These are phyloP conservation scores for Bertia moriformis DNA, from an alignment of 2,329 filamentous ascomycete species.

Conservation along the genomic window DNA sequence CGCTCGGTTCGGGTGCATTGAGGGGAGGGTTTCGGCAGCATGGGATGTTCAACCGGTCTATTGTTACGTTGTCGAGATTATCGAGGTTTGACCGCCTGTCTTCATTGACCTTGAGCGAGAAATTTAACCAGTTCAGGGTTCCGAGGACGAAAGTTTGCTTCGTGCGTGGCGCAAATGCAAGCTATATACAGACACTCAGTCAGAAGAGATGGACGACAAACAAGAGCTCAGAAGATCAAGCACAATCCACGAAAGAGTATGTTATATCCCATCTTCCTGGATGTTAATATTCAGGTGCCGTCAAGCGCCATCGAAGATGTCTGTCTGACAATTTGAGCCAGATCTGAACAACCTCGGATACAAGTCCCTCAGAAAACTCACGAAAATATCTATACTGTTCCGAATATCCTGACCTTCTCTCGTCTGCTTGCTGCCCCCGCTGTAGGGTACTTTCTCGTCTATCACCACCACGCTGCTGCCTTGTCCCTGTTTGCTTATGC, in stretches of 20 bases:
- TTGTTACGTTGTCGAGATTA: too few relatives aligned
- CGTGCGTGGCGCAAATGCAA: too few relatives aligned
- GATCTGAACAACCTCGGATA: too few relatives aligned
- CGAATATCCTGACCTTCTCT: conserved; percentile 80
- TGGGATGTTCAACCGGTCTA: too few relatives aligned
- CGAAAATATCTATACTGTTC: conserved; percentile 95
- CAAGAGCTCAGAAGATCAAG: background rate
- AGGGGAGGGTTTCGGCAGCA: too few relatives aligned
- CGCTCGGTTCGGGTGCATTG: too few relatives aligned
- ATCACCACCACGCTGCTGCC: conserved; percentile 66
- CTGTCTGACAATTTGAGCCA: background rate
- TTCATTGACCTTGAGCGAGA: too few relatives aligned
- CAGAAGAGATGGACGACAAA: background rate
- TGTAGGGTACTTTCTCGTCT: conserved; percentile 76
- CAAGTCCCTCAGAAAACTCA: conserved; percentile 22
- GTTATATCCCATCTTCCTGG: background rate
- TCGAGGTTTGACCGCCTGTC: too few relatives aligned
- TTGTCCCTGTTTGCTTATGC: conserved; percentile 83
- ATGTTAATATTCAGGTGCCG: background rate
- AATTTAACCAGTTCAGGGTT: too few relatives aligned
- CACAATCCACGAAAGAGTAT: background rate
- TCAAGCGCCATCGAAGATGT: background rate
- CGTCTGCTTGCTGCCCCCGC: conserved; percentile 70
- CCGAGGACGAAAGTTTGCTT: too few relatives aligned
- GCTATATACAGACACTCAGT: too few relatives aligned